Conservation (phyloP, 2,329 filamentous ascomycete genomes). For the Fusarium coicis region DNA sequence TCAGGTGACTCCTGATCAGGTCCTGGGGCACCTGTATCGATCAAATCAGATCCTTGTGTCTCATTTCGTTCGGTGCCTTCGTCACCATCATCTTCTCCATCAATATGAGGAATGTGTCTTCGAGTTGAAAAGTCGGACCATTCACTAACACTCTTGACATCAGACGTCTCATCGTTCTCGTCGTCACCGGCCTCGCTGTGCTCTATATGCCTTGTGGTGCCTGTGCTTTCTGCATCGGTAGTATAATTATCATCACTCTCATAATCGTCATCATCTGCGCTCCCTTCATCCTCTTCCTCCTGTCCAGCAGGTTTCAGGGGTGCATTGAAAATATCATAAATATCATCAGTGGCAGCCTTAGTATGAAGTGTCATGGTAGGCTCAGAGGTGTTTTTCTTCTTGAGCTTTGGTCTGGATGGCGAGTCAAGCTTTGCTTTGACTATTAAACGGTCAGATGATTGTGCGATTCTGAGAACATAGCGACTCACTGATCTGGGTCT, state of each 20-base stretch:
- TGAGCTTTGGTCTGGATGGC: constrained; percentile 84
- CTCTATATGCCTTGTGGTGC: constrained; percentile 75
- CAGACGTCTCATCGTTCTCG: constrained; percentile 58
- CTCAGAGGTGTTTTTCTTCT: constrained; percentile 78
- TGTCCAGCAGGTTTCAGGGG: constrained; percentile 57
- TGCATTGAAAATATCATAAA: constrained; percentile 96
- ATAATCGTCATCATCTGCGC: constrained; percentile 73
- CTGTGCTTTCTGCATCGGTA: constrained; percentile 85
- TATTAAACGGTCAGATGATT: constrained; percentile 54
- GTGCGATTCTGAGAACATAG: background rate
- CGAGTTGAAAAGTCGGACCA: constrained; percentile 89
- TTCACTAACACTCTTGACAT: constrained; percentile 75
- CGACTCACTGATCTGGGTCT: constrained; percentile 88
- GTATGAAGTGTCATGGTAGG: constrained; percentile 99
- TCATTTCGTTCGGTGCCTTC: constrained; percentile 46
- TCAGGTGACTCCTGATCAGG: constrained; percentile 38
- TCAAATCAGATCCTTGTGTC: constrained; percentile 53
- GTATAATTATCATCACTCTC: constrained; percentile 82
- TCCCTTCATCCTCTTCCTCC: constrained; percentile 51
- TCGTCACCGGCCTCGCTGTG: constrained; percentile 59
- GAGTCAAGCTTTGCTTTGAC: constrained; percentile 95
- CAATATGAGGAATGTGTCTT: constrained; percentile 71
- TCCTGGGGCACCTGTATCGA: constrained; percentile 48
- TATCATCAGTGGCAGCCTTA: constrained; percentile 93
- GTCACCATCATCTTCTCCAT: constrained; percentile 45